A percentile compares a stretch with the other conserved stretches of the same genome.
phyloP scores from a whole-genome alignment of 768 basidiomycete genomes.

The Tylopilus rubrobrunneus region DNA sequence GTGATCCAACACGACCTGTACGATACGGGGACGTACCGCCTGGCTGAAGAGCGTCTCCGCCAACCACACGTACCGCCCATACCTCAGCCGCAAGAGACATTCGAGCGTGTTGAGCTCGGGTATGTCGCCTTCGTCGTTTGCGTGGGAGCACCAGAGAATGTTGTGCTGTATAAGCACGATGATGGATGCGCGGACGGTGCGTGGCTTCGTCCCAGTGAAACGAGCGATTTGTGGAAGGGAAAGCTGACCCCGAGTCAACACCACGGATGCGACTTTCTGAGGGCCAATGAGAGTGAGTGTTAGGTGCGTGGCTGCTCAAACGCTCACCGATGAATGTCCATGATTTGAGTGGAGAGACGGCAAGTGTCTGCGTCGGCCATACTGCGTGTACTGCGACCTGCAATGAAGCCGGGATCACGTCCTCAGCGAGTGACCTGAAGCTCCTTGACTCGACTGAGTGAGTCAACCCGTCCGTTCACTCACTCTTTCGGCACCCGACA shows the following conservation, averaged over 20 bases:
- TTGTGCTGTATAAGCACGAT: constrained; percentile 89
- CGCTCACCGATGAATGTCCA: constrained; percentile 61
- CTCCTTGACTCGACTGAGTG: background rate
- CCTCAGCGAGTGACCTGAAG: constrained; percentile 10
- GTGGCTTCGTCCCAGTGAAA: constrained; percentile 64
- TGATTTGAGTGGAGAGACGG: constrained; percentile 57
- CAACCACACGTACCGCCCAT: constrained; percentile 76
- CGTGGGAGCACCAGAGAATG: constrained; percentile 78
- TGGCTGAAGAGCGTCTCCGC: constrained; percentile 69
- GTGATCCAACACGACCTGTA: constrained; percentile 69
- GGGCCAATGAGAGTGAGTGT: constrained; percentile 1
- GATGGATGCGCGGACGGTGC: constrained; percentile 64
- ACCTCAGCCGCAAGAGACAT: constrained; percentile 76
- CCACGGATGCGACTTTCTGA: constrained; percentile 68
- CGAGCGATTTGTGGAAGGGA: constrained; percentile 58
- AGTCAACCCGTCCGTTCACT: too few relatives aligned
- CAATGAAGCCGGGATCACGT: too few relatives aligned
- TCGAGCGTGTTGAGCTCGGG: constrained; percentile 82
- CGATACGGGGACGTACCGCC: constrained; percentile 38
- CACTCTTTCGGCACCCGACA: background rate
- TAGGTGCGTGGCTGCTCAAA: background rate
- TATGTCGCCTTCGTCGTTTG: constrained; percentile 68
- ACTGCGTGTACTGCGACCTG: too few relatives aligned
- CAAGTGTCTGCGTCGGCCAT: constrained; percentile 68
- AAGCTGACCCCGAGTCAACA: constrained; percentile 84